Evolutionary conservation across 257 asterid species (phyloP).

Genomic region (Buddleja alternifolia): DNA sequence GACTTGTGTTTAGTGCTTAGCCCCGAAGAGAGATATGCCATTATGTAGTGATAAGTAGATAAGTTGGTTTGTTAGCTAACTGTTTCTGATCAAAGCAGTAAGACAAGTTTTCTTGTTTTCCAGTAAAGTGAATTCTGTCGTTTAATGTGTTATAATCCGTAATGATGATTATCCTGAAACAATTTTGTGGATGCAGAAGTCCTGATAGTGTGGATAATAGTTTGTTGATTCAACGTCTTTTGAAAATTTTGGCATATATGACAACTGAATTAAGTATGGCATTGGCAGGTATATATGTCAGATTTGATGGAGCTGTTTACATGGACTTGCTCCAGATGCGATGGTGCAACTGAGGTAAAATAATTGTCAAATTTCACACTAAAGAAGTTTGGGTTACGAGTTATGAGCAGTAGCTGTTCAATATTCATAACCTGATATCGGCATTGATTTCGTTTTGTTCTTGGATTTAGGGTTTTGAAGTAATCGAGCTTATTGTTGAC

Average conservation of each 20-base stretch:
- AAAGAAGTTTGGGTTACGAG: neutral
- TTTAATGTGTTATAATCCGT: neutral
- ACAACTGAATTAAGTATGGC: constrained; percentile 10
- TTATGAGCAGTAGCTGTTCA: neutral
- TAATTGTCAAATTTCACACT: constrained; percentile 9
- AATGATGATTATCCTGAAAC: neutral
- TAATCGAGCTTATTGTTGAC: constrained; percentile 86
- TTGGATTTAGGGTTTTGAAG: constrained; percentile 83
- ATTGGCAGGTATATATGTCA: constrained; percentile 82
- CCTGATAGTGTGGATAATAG: neutral
- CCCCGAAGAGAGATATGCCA: neutral
- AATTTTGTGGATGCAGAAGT: neutral
- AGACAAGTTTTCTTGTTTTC: neutral
- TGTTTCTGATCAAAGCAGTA: constrained; percentile 1
- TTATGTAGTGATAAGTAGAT: neutral
- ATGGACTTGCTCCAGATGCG: constrained; percentile 97
- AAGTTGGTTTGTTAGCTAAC: neutral
- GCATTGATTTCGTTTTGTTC: constrained; percentile 21
- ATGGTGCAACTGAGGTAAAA: constrained; percentile 73
- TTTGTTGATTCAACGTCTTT: constrained; percentile 23
- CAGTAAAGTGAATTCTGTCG: constrained; percentile 15
- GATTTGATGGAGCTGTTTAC: constrained; percentile 83
- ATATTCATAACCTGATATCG: constrained; percentile 21
- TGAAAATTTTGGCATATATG: constrained; percentile 2
- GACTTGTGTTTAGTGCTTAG: neutral